Conservation (phyloP, 495 filamentous ascomycete genomes). For the Podospora conica region DNA sequence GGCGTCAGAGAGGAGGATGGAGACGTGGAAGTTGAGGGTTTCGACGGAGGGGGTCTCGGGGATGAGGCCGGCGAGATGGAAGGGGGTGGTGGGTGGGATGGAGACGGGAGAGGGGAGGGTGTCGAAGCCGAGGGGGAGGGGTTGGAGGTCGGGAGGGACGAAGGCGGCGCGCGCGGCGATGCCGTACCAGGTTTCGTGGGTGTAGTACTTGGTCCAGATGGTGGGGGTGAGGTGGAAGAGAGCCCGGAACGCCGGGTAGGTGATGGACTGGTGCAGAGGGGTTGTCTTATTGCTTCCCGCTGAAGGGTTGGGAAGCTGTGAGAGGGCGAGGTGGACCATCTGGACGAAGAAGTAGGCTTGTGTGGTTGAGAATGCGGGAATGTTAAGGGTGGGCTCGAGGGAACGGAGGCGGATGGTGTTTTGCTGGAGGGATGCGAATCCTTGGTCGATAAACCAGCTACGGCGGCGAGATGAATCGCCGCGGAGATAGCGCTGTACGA, state of each 20-base stretch:
- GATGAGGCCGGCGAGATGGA: slow-evolving; percentile 9
- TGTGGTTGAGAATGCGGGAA: slow-evolving; percentile 13
- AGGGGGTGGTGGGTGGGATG: neutral
- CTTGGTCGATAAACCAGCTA: slow-evolving; percentile 21
- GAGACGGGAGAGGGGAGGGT: neutral
- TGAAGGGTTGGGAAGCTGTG: neutral
- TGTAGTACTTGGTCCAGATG: slow-evolving; percentile 17
- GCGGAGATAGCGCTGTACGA: slow-evolving; percentile 18
- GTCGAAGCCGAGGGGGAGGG: slow-evolving; percentile 3
- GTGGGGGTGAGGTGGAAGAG: slow-evolving; percentile 9
- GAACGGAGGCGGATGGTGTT: slow-evolving; percentile 11
- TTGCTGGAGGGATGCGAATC: slow-evolving; percentile 12
- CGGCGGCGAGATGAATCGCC: slow-evolving; percentile 11
- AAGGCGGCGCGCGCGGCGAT: slow-evolving; percentile 14
- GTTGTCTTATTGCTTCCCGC: neutral
- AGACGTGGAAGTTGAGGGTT: slow-evolving; percentile 16
- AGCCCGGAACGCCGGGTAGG: slow-evolving; percentile 11
- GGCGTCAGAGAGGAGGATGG: slow-evolving; percentile 17
- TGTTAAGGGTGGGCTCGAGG: neutral
- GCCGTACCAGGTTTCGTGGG: slow-evolving; percentile 13
- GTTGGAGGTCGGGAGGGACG: slow-evolving; percentile 16
- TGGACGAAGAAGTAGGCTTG: slow-evolving; percentile 21
- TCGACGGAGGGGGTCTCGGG: slow-evolving; percentile 21
- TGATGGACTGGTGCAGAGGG: slow-evolving; percentile 7
- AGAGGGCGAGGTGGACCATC: slow-evolving; percentile 17